Base-by-base conservation (phyloP, 345 rosid genomes). In the Populus nigra region DNA sequence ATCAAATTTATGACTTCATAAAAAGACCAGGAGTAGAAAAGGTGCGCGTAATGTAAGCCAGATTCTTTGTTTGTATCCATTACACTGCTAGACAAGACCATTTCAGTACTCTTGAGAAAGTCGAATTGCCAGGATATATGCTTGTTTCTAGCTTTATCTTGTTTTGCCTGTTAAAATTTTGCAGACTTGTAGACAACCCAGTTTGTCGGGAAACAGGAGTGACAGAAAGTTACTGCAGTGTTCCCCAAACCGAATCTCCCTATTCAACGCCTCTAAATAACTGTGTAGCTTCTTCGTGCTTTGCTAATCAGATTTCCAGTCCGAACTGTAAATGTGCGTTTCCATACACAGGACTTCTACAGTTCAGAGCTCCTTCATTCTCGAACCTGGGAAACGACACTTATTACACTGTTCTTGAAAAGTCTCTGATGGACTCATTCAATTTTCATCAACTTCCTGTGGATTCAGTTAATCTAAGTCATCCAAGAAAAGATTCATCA, bases 141-240 rank as follows among this genome's bases (percentile, higher is more conserved):
- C 25, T 63, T 29, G 27, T 49, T 22, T 2, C 15, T 12, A 65
- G 17, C 69, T 61, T 49, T 17, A 16, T 2, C 43, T 70, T 57
- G 57, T 50, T 68, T 68, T 33, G 55, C 59, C 57, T 59, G 31
- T 22, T 39, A 45, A 75, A 45, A 65, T 10, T 80, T 18, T 77
- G 87, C 93, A 94, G 99, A 83, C 91, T 96, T 80, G 76, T 74
- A 16, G 82, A 36, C 22, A 93, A 94, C 80, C 98, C 90, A 25
- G 77, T 89, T 73, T 96, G 98, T 74, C 27, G 7, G 17, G 91
- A 91, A 76, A 31, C 81, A 0, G 91, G 84, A 69, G 45, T 49
- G 29, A 7, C 61, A 7, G 25, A 27, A 62, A 17, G 16, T 63
- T 93, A 87, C 78, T 96, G 99, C 85, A 76, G 27, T 15, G 20